phyloP scores from a whole-genome alignment of 768 basidiomycete species.

The Naganishia kalamii region DNA sequence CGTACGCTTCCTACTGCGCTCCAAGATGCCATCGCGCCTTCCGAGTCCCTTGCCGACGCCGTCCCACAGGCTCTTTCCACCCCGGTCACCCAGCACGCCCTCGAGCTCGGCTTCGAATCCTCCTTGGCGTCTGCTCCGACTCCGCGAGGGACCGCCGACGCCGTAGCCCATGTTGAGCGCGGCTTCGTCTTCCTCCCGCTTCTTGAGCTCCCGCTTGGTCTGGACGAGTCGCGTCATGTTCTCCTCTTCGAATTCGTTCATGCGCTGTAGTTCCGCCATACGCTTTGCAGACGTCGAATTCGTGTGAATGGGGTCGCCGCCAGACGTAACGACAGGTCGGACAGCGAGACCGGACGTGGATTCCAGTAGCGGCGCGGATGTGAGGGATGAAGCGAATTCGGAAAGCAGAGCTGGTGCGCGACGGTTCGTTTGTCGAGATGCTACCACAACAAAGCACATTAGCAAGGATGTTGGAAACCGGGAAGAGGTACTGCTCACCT shows the following conservation, averaged over 20 bases:
- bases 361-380: constrained; percentile 43
- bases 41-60: constrained; percentile 33
- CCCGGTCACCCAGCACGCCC: constrained; percentile 43
- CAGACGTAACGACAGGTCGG: constrained; percentile 36
- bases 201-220: constrained; percentile 75
- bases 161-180: constrained; percentile 70
- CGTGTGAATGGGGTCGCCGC: constrained; percentile 31
- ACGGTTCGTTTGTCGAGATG: constrained; percentile 49
- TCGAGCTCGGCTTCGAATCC: constrained; percentile 46
- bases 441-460: background rate
- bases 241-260: constrained; percentile 87
- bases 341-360: constrained; percentile 46
- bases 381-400: constrained; percentile 43
- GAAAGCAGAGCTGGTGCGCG: constrained; percentile 48
- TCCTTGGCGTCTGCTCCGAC: constrained; percentile 38
- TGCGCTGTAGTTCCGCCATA: constrained; percentile 68
- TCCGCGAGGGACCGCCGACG: constrained; percentile 35
- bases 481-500: constrained; percentile 44
- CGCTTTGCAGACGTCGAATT: constrained; percentile 57
- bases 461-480: background rate
- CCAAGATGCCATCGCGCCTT: constrained; percentile 24
- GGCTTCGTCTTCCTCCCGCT: constrained; percentile 71
- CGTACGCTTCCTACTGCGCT: constrained; percentile 27
- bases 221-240: constrained; percentile 85
- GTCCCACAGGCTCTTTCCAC: constrained; percentile 42